phyloP scores from a whole-genome alignment of 208 protist species.

The Angomonas ambiguus region DNA sequence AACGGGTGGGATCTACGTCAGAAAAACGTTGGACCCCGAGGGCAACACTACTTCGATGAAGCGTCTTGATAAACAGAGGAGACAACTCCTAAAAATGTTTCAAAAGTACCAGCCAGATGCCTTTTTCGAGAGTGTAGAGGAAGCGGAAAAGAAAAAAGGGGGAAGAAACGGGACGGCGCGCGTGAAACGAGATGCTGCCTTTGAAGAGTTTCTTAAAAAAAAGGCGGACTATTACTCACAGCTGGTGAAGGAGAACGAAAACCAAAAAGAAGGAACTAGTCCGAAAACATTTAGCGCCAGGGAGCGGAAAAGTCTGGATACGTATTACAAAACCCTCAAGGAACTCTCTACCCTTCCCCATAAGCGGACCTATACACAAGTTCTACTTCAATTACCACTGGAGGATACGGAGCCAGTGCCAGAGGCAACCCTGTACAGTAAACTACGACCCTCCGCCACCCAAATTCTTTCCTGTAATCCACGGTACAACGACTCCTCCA shows the following conservation, averaged over 20 bases:
- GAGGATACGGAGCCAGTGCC: conserved; percentile 67
- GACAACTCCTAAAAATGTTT: background rate
- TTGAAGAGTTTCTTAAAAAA: background rate
- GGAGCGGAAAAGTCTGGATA: conserved; percentile 44
- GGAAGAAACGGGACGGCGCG: background rate
- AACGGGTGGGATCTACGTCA: conserved; percentile 31
- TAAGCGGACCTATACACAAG: conserved; percentile 47
- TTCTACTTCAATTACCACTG: conserved; percentile 35
- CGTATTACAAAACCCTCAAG: conserved; percentile 29
- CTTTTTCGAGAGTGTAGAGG: background rate
- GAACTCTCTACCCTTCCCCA: conserved; percentile 34
- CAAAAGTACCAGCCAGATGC: background rate
- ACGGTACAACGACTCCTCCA: conserved; percentile 74
- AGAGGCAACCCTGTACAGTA: conserved; percentile 56
- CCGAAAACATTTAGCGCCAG: conserved; percentile 18
- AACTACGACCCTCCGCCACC: conserved; percentile 34
- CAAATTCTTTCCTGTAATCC: conserved; percentile 88
- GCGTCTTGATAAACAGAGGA: background rate
- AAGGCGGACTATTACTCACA: conserved; percentile 3
- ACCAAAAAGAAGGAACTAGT: background rate
- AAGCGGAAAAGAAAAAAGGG: conserved; percentile 20
- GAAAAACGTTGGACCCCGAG: conserved; percentile 37
- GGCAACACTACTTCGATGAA: conserved; percentile 7
- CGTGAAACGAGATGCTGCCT: background rate
- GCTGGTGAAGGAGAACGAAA: background rate